Evolutionary conservation across 2,329 filamentous ascomycete species (phyloP).

Genomic region (Neurospora sp.): DNA sequence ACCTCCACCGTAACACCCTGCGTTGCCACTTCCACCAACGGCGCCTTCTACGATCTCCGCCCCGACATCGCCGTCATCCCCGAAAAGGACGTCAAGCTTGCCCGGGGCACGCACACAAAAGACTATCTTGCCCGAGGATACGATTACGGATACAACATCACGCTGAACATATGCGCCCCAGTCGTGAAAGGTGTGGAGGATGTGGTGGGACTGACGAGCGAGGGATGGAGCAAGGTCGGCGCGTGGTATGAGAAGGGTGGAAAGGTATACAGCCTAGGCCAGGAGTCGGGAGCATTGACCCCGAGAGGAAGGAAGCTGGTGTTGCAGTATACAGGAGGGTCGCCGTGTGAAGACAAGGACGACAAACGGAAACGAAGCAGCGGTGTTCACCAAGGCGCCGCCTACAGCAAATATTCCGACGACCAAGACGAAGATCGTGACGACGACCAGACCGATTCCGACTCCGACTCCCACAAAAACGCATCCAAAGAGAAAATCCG

Average conservation of each 20-base stretch:
- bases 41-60: slow-evolving; percentile 50
- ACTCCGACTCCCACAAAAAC: slow-evolving; percentile 1
- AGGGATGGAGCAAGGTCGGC: slow-evolving; percentile 62
- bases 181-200: slow-evolving; percentile 58
- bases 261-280: slow-evolving; percentile 47
- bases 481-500: slow-evolving; percentile 23
- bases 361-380: slow-evolving; percentile 19
- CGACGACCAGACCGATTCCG: slow-evolving; percentile 21
- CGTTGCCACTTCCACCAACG: slow-evolving; percentile 45
- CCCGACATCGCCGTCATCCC: slow-evolving; percentile 40
- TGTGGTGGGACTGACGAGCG: slow-evolving; percentile 54
- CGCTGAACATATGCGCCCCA: slow-evolving; percentile 69
- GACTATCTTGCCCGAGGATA: slow-evolving; percentile 60
- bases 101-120: slow-evolving; percentile 31
- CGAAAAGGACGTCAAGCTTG: slow-evolving; percentile 33
- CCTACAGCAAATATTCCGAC: slow-evolving; percentile 18
- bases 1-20: slow-evolving; percentile 39
- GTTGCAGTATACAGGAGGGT: slow-evolving; percentile 68
- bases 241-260: slow-evolving; percentile 62
- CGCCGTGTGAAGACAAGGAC: slow-evolving; percentile 50
- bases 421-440: slow-evolving; percentile 20
- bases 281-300: slow-evolving; percentile 42
- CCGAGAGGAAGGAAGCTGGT: slow-evolving; percentile 65
- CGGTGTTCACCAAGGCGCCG: slow-evolving; percentile 27
- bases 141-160: slow-evolving; percentile 75